Base-by-base conservation (phyloP, 441 rosid genomes). In the Erysimum cheiri region DNA sequence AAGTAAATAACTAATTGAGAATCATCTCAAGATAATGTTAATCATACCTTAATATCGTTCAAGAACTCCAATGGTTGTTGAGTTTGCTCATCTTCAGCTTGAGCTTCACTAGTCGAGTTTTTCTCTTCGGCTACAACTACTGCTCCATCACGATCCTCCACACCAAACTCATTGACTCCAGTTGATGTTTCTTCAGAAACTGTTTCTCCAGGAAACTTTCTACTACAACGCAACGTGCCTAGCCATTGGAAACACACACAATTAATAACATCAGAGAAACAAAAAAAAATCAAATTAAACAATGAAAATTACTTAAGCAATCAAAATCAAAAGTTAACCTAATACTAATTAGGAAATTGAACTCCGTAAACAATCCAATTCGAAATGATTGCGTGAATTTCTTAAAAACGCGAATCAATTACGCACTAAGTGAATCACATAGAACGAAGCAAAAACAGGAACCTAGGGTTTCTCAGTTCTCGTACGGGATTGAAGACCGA, bases 31-130 rank as follows among this genome's bases (percentile, higher is more conserved):
- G 80, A 77, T 53, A 36, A 72, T 39, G 40, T 12, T 54, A 28
- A n/a, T 82, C 83, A 89, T 60, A 83, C 58, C 61, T 86, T 85
- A 33, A 92, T 70, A 47, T 75, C 80, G 47, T 84, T 85, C 76
- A 87, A 64, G 48, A 92, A 76, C 33, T 83, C 87, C 24, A 68
- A 26, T 13, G 66, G 44, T 73, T 70, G 84, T n/a, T n/a, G n/a
- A 17, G 64, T 37, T 58, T 78, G 85, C 9, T 60, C 86, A 47
- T 79, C 78, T 22, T 35, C 67, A 26, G 70, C 77, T 47, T 57
- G 68, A 35, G 77, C 32, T 8, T 80, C 92, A 74, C 8, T 66
- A 39, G 56, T 67, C 9, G 61, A 73, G 41, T 47, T 80, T 9
- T 74, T 60, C 44, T 80, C 85, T 67, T 82, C 85, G 15, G 69